These are phyloP conservation scores for Chamaecyparis obtusa DNA, from an alignment of 75 land plant species.

Conservation along the genomic window DNA sequence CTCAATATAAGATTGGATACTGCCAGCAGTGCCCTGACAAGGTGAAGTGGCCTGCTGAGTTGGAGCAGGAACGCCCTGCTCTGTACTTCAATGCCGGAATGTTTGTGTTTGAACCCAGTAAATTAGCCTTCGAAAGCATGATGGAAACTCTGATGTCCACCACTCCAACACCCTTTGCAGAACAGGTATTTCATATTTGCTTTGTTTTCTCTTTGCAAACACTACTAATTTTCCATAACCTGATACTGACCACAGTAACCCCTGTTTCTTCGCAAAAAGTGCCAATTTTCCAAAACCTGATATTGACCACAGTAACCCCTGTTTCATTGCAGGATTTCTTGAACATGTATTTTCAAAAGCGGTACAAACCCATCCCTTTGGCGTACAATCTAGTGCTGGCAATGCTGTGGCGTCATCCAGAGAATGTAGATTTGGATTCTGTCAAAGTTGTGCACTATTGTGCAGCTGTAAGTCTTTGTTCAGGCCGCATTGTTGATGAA, in stretches of 20 bases:
- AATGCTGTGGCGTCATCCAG: slow-evolving; percentile 61
- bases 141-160: slow-evolving; percentile 32
- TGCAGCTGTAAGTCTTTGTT: slow-evolving; percentile 42
- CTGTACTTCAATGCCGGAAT: slow-evolving; percentile 67
- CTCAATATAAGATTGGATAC: slow-evolving; percentile 49
- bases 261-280: not conserved
- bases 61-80: slow-evolving; percentile 32
- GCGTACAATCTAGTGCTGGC: slow-evolving; percentile 56
- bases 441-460: slow-evolving; percentile 62
- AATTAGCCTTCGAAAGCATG: slow-evolving; percentile 23
- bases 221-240: too few relatives aligned
- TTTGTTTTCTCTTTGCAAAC: not conserved
- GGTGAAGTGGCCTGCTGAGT: slow-evolving; percentile 33
- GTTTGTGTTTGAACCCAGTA: slow-evolving; percentile 56
- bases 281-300: too few relatives aligned
- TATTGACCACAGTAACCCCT: too few relatives aligned
- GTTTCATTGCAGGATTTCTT: slow-evolving; percentile 61
- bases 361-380: slow-evolving; percentile 45
- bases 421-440: slow-evolving; percentile 44
- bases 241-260: too few relatives aligned
- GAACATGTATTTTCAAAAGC: slow-evolving; percentile 52
- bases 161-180: slow-evolving; percentile 58
- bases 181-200: slow-evolving; percentile 35
- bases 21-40: slow-evolving; percentile 68
- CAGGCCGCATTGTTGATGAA: not conserved